Evolutionary conservation across 495 filamentous ascomycete species (phyloP).

Genomic region (Penicillium parvum): DNA sequence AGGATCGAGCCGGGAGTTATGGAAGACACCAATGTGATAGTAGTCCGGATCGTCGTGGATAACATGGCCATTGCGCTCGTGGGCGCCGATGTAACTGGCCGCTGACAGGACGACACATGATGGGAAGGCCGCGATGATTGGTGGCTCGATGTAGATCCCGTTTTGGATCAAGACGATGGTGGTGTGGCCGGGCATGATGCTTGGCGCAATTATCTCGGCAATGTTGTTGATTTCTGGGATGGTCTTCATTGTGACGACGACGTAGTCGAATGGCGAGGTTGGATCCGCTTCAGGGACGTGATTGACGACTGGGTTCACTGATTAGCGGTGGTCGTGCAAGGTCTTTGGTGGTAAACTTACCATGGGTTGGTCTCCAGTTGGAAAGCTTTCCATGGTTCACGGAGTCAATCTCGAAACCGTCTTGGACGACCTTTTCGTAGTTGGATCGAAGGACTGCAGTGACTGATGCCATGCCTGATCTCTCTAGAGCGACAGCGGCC

Average conservation of each 20-base stretch:
- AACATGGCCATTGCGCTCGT: conserved; percentile 12
- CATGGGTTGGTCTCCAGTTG: conserved; percentile 16
- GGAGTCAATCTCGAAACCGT: conserved; percentile 50
- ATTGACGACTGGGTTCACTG: conserved; percentile 5
- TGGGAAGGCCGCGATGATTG: conserved; percentile 41
- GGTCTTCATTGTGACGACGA: conserved; percentile 39
- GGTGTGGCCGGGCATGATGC: conserved; percentile 52
- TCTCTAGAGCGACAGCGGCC: conserved; percentile 44
- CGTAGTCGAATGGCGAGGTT: conserved; percentile 36
- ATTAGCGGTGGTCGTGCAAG: background rate
- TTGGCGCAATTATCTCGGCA: conserved; percentile 68
- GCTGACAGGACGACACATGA: conserved; percentile 22
- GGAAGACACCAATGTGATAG: conserved; percentile 10
- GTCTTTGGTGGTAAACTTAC: too few species aligned
- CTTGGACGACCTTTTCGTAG: conserved; percentile 40
- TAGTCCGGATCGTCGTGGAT: conserved; percentile 11
- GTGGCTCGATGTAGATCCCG: conserved; percentile 51
- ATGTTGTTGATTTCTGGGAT: conserved; percentile 39
- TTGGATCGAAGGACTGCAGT: conserved; percentile 52
- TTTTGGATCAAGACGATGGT: conserved; percentile 53
- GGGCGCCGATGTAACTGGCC: conserved; percentile 12
- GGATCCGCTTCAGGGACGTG: conserved; percentile 2
- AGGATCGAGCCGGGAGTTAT: background rate
- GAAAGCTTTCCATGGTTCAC: conserved; percentile 21
- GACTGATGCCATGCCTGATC: conserved; percentile 31